Base-by-base conservation (phyloP, 495 filamentous ascomycete species). In the Chaetomidium leptoderma region DNA sequence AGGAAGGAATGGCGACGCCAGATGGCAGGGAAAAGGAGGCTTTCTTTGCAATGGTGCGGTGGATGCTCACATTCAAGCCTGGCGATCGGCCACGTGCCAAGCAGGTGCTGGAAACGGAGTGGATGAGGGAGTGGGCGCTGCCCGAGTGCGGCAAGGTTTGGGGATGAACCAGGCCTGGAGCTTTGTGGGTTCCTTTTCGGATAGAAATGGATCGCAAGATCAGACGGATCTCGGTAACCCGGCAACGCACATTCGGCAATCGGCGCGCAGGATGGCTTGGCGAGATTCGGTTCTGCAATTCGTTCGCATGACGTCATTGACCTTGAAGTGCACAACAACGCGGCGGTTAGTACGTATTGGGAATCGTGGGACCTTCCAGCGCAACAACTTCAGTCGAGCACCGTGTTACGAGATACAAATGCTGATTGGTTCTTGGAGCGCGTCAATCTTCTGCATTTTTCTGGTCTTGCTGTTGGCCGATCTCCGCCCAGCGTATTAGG, bases 111-210 rank as follows among this genome's bases (percentile, higher is more conserved):
- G 36, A 53, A 10, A 53, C 30, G 19, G 64, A 69, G 30, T 75
- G 70, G 72, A 78, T 74, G 72, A 57, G 63, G n/a, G 68, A 66
- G 53, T 76, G 75, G 75, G 73, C 74, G 50, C 17, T 76, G 33
- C 73, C 68, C 23, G 37, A 29, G 11, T 33, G 27, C 4, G 45
- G 21, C 14, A 21, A 26, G 35, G 24, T 0, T 6, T 6, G 7
- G 9, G 16, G 26, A 30, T 13, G 24, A 33, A n/a, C n/a, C n/a
- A n/a, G n/a, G n/a, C n/a, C n/a, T 49, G 16, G 1, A 13, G n/a
- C n/a, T n/a, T n/a, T n/a, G n/a, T n/a, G n/a, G n/a, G n/a, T n/a
- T n/a, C n/a, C n/a, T n/a, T n/a, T n/a, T 23, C 40, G 40, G 17
- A 23, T 44, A 4, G 40, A 13, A 23, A 44, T 26, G 40, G 19